Base-by-base conservation (phyloP, 345 rosid species). In the Eucalyptus regnans region DNA sequence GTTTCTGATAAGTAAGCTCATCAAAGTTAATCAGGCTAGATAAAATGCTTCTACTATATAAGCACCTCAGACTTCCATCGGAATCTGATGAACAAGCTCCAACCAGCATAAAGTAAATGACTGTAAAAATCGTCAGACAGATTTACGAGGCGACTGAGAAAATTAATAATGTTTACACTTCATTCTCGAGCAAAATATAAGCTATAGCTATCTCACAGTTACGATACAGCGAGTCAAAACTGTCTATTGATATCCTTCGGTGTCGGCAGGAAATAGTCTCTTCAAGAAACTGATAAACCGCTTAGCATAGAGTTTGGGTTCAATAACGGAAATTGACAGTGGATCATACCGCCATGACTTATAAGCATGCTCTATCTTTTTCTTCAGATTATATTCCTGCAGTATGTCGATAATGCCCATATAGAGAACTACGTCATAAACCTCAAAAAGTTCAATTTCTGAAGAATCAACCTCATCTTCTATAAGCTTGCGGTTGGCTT, bases 371-470 rank as follows among this genome's bases (percentile, higher is more conserved):
- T 97, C 99, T 3, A 93, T 91, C 91, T 93, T 96, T 93, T 97
- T 97, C 91, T 91, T 96, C 90, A 92, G 86, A 87, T 94, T 97
- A 93, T 97, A 97, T 84, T 95, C 95, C 92, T 97, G 99, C 88
- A 97, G 87, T 89, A 97, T 94, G 91, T 97, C 99, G 46, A 96
- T 96, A 86, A 96, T 91, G 60, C 99, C 99, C 98, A 96, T 95
- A 93, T 95, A 97, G 48, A 97, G 95, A 87, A 97, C 98, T 44
- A 97, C 99, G 83, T 97, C 98, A 52, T 95, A 96, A 43, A 97
- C 95, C 95, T 96, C 97, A 79, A 96, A 95, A 51, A 94, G 96
- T 91, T 96, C 99, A 12, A 94, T 94, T 86, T 95, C 97, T 3
- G 92, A 66, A 0, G 97, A 91, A 86, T 94, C 95, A 6, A 90